Percentiles rank a stretch among this genome's conserved stretches.
Conservation (phyloP, 2,329 filamentous ascomycete species). For the Sporothrix globosa region DNA sequence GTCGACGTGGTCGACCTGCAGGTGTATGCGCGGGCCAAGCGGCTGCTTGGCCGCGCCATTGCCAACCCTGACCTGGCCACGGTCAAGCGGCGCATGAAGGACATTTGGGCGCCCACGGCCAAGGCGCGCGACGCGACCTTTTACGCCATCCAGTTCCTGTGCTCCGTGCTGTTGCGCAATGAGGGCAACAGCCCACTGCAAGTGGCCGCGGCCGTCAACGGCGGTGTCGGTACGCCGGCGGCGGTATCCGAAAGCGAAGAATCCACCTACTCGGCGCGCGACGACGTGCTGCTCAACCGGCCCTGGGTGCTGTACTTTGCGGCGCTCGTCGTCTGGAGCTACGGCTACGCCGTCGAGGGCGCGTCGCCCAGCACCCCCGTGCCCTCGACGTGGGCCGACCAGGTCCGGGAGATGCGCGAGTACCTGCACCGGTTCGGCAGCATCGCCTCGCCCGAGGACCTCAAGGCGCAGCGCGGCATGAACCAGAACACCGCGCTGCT, state of each 20-base stretch:
- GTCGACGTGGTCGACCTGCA: conserved; percentile 97
- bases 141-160: conserved; percentile 87
- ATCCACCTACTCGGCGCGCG: conserved; percentile 72
- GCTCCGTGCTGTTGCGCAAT: conserved; percentile 75
- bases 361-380: conserved; percentile 59
- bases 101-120: conserved; percentile 85
- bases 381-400: conserved; percentile 64
- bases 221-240: conserved; percentile 38
- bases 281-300: conserved; percentile 87
- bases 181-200: conserved; percentile 45
- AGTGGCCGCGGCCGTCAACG: background rate
- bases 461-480: conserved; percentile 72
- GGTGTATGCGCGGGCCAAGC: conserved; percentile 86
- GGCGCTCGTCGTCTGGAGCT: conserved; percentile 89
- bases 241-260: conserved; percentile 25
- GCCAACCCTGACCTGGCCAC: conserved; percentile 78
- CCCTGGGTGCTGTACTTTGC: conserved; percentile 97
- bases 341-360: conserved; percentile 88
- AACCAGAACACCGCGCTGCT: conserved; percentile 83
- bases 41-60: conserved; percentile 83
- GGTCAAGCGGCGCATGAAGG: conserved; percentile 81
- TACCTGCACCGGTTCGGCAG: conserved; percentile 75
- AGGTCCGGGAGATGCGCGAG: conserved; percentile 74
- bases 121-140: conserved; percentile 88
- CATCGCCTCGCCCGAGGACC: conserved; percentile 73